Base-by-base conservation (phyloP, 805 yeast genomes). In the Hanseniaspora taiwanica region DNA sequence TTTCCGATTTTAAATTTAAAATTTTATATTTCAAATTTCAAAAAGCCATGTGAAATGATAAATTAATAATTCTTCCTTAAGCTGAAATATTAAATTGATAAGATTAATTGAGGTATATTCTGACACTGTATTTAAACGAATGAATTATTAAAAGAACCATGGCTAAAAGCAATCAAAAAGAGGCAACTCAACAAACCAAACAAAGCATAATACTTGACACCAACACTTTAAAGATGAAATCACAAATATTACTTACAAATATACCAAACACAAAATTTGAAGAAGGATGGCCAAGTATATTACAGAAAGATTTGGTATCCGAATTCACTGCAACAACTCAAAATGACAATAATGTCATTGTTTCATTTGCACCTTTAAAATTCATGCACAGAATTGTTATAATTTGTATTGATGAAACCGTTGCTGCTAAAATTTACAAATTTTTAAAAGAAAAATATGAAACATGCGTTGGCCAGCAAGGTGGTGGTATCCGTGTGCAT, bases 321-420 rank as follows among this genome's bases (percentile, higher is more conserved):
- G 40, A 38, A 7, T 25, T 25, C 29, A 25, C 5, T 5, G 10
- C 10, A 4, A 14, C 14, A 7, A 5, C 4, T 5, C 10, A 25
- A 4, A 14, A 7, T 12, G 9, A 8, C 9, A 14, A 25, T 14
- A 14, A 25, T 7, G 29, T 25, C 4, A 25, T 14, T 25, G 29
- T 25, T 29, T 29, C 25, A 7, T 23, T 29, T 16, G 8, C 33
- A 8, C 72, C 59, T 46, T 58, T 55, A 46, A 56, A 52, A 23
- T 73, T 50, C 51, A 58, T 55, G 42, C 64, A 59, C 52, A 70
- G 77, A 47, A 57, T 56, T 46, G 70, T 57, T 48, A 29, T 29
- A 4, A 29, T 29, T n/a, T 29, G 33, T 29, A 4, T 6, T 4
- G 14, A 4, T n/a, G 33, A 29, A 29, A 8, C 13, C 6, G 14